Percentiles rank a stretch among this genome's conserved stretches.
phyloP scores from a whole-genome alignment of 371 early-diverging fungal genomes.

The Fennellomyces sp. region DNA sequence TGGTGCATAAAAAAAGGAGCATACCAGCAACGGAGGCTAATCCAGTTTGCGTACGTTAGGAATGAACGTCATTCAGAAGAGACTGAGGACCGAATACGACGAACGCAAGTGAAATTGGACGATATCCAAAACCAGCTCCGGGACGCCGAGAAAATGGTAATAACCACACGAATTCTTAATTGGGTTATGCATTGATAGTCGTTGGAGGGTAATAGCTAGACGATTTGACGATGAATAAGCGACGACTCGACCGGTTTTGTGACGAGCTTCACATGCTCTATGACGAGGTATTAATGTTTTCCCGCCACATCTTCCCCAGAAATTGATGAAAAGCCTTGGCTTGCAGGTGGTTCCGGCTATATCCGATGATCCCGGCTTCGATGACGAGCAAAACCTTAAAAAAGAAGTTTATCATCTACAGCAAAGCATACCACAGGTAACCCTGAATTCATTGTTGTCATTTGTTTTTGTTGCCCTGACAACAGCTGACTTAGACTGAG shows the following conservation, averaged over 20 bases:
- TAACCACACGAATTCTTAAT: too few relatives aligned
- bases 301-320: not conserved
- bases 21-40: not conserved
- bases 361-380: slow-evolving; percentile 22
- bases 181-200: not conserved
- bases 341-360: slow-evolving; percentile 32
- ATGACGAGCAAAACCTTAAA: slow-evolving; percentile 36
- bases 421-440: slow-evolving; percentile 36
- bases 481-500: slow-evolving; percentile 23
- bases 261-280: slow-evolving; percentile 31
- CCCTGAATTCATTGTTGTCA: too few relatives aligned
- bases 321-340: too few relatives aligned
- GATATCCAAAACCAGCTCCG: slow-evolving; percentile 28
- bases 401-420: slow-evolving; percentile 36
- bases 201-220: slow-evolving; percentile 29
- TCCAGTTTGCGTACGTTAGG: not conserved
- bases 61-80: slow-evolving; percentile 11
- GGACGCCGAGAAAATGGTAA: slow-evolving; percentile 37
- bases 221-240: slow-evolving; percentile 32
- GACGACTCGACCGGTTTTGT: slow-evolving; percentile 32
- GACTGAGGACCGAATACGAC: slow-evolving; percentile 28
- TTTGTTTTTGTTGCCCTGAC: too few relatives aligned
- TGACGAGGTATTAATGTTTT: slow-evolving; percentile 29
- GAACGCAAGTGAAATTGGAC: slow-evolving; percentile 26
- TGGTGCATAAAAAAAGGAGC: slow-evolving; percentile 14